Evolutionary conservation across 257 asterid species (phyloP).

Genomic region (Fraxinus excelsior): DNA sequence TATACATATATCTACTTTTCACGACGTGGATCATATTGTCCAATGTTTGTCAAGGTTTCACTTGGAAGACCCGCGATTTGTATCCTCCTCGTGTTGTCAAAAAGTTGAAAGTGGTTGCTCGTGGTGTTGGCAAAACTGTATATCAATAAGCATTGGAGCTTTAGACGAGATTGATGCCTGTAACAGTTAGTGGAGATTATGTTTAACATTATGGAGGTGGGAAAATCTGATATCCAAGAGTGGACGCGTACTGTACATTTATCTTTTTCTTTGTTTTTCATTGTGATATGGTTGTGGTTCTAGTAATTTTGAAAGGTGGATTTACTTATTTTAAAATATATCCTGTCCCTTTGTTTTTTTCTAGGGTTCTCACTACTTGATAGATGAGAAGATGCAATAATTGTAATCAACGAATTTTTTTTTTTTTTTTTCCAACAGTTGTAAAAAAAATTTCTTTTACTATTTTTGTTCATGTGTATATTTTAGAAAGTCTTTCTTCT

Average conservation of each 20-base stretch:
- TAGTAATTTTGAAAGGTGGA: constrained; percentile 28
- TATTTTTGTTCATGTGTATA: too few relatives aligned
- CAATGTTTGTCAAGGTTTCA: not conserved
- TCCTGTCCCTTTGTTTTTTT: constrained; percentile 12
- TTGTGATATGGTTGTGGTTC: constrained; percentile 23
- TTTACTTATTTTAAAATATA: not conserved
- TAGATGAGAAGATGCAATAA: constrained; percentile 18
- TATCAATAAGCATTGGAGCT: constrained; percentile 15
- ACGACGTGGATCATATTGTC: not conserved
- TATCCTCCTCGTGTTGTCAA: constrained; percentile 15
- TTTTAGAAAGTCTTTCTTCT: too few relatives aligned
- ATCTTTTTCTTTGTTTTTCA: not conserved
- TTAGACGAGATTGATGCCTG: constrained; percentile 12
- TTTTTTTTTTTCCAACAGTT: too few relatives aligned
- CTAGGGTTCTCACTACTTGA: constrained; percentile 22
- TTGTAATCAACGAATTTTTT: constrained; percentile 26
- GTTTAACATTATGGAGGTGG: constrained; percentile 5
- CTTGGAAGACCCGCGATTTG: not conserved
- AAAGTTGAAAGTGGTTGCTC: constrained; percentile 13
- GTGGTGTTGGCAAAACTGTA: constrained; percentile 4
- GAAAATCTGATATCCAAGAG: not conserved
- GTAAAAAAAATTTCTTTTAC: too few relatives aligned
- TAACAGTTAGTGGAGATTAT: constrained; percentile 3
- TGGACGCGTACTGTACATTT: constrained; percentile 21
- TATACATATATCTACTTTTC: not conserved